Base-by-base conservation (phyloP, 805 yeast species). In the Huiozyma sinensis region DNA sequence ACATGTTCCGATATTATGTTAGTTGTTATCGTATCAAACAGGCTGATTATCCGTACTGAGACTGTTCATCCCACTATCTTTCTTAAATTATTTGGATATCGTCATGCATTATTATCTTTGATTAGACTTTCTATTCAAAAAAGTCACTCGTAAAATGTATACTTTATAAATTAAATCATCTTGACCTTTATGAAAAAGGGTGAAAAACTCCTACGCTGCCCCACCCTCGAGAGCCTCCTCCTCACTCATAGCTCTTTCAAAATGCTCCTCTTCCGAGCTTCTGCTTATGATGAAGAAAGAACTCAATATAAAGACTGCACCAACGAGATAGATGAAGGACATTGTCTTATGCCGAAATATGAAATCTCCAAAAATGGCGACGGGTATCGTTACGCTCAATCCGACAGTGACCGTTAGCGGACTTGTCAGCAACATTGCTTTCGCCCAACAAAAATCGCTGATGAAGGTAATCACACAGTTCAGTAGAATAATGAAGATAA, bases 331-430 rank as follows among this genome's bases (percentile, higher is more conserved):
- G 44, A 77, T 57, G 36, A 71, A 52, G 12, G 85, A 73, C 54
- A 85, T 73, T 33, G 67, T 60, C 50, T 81, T 78, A 32, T 75
- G 76, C 57, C 84, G 82, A 51, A 88, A 67, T 6, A 87, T 44
- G 61, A 87, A 71, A 60, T 92, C 98, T 30, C 96, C 95, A 31
- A 87, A 61, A 85, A 92, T 84, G 0, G 97, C 95, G 42, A 92
- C 73, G 2, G 98, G 98, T 13, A 92, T 92, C 0, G 97, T 90
- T 47, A 89, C 76, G 17, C 95, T 82, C 30, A 92, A 69, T 0
- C 98, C 98, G 8, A 92, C 95, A 0, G 98, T 92, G 3, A 90
- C 97, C 0, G 95, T 89, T 51, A 92, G 69, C 1, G 98, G 98
- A 38, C 92, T 82, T 0, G 98, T 92, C 56, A 92, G 67, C 31